Conservation (phyloP, 2,329 filamentous ascomycete species). For the Diaporthe batatas region DNA sequence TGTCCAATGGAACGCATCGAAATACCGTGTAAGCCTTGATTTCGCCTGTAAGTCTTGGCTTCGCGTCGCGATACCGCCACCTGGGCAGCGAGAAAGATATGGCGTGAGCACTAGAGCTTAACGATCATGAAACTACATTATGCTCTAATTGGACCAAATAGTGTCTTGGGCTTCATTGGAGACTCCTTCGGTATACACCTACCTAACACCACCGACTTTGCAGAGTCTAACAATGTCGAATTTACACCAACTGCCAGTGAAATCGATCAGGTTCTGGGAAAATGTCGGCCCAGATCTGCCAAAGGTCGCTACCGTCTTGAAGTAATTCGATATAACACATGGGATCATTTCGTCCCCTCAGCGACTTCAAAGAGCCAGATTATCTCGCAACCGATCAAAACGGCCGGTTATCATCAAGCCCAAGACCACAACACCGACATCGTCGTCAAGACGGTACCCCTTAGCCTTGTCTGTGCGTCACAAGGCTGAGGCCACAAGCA, state of each 20-base stretch:
- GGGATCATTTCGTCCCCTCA: constrained; percentile 45
- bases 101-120: no score
- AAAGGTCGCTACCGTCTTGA: constrained; percentile 50
- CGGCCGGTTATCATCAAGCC: constrained; percentile 35
- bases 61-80: neutral
- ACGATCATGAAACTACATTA: neutral
- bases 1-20: neutral
- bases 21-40: neutral
- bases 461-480: no score
- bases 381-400: constrained; percentile 35
- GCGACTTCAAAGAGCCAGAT: constrained; percentile 22
- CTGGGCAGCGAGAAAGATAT: no score
- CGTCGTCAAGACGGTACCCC: no score
- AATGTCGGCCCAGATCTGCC: constrained; percentile 48
- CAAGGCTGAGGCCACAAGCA: no score
- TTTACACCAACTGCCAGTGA: constrained; percentile 44
- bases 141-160: neutral
- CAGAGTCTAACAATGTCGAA: constrained; percentile 32
- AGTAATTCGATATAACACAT: constrained; percentile 50
- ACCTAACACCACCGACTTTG: no score
- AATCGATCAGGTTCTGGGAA: constrained; percentile 50
- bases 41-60: neutral
- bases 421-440: constrained; percentile 58
- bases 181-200: no score
- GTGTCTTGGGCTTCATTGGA: no score